Evolutionary conservation across 1,139 yeast species (phyloP), one percentile per base, ranked within the genome.

Genomic region (Kurtzmaniella natalensis): DNA sequence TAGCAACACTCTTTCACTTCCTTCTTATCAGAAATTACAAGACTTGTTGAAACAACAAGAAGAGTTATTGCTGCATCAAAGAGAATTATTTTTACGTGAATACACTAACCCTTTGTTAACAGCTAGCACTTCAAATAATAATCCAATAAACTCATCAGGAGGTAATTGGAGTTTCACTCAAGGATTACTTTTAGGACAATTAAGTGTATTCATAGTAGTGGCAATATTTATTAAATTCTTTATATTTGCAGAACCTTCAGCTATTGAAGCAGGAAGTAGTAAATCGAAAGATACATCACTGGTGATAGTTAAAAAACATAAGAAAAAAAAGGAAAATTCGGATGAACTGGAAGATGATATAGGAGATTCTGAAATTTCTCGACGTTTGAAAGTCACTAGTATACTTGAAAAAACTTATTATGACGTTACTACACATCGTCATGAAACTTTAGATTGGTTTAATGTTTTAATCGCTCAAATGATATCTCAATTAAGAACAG

Each of bases 391-490:
- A 28, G 45, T 56, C 5, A 35, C 50, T 48, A 46, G 80, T 0
- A 85, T 89, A 19, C 64, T 92, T 34, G 96, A 89, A 45, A 89
- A 88, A 51, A 88, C 96, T 0, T 88, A 87, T 52, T 94, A 94
- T 55, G 87, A 92, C 51, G 96, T 92, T 1, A 78, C 81, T 29
- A 79, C 79, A 17, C 98, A 94, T 55, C 68, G 81, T 3, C 76
- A 96, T 0, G 99, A 92, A 61, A 82, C 96, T 0, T 63, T 92
- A 37, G 98, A 92, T 56, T 92, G 99, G 98, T 87, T 92, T 54
- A 92, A 92, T 48, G 97, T 92, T 1, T 65, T 92, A 31, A 74
- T 92, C 16, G 98, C 96, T 0, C 97, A 94, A 53, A 81, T 89
- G 4, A 81, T 92, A 17, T 77, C 87, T 16, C 95, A 89, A 47